phyloP scores from a whole-genome alignment of 2,329 filamentous ascomycete genomes.

The Botryosphaeria agaves region DNA sequence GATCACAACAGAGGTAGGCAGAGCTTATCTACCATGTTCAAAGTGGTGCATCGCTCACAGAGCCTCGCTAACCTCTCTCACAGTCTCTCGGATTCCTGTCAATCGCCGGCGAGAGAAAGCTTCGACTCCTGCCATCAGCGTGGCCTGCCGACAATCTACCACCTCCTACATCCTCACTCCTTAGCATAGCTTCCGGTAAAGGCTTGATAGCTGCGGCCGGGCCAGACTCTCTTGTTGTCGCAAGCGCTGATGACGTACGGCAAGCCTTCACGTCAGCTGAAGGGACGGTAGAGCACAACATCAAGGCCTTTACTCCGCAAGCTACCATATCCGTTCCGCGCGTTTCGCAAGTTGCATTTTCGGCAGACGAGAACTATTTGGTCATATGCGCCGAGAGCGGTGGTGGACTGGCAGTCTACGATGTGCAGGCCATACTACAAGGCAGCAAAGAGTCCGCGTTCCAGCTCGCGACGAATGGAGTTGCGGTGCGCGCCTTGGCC shows the following conservation, averaged over 20 bases:
- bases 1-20: slow-evolving; percentile 64
- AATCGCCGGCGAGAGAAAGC: slow-evolving; percentile 62
- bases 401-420: slow-evolving; percentile 70
- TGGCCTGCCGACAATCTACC: slow-evolving; percentile 59
- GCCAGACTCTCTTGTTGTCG: slow-evolving; percentile 60
- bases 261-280: slow-evolving; percentile 53
- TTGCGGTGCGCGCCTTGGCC: slow-evolving; percentile 53
- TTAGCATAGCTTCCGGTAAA: slow-evolving; percentile 64
- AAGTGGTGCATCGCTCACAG: not conserved
- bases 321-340: slow-evolving; percentile 56
- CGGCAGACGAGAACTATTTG: slow-evolving; percentile 71
- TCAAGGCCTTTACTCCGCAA: slow-evolving; percentile 56
- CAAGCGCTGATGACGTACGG: slow-evolving; percentile 60
- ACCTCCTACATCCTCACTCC: slow-evolving; percentile 59
- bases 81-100: slow-evolving; percentile 65
- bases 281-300: slow-evolving; percentile 40
- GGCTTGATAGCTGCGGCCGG: slow-evolving; percentile 78
- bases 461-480: slow-evolving; percentile 60
- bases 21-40: not conserved
- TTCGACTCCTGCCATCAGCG: slow-evolving; percentile 58
- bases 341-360: slow-evolving; percentile 80
- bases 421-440: slow-evolving; percentile 49
- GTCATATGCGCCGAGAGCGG: slow-evolving; percentile 68
- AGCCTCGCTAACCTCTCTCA: slow-evolving; percentile 4
- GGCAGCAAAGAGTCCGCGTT: slow-evolving; percentile 51